Conservation (phyloP, 2,329 filamentous ascomycete genomes). For the Ploettnerulaceae sp. region DNA sequence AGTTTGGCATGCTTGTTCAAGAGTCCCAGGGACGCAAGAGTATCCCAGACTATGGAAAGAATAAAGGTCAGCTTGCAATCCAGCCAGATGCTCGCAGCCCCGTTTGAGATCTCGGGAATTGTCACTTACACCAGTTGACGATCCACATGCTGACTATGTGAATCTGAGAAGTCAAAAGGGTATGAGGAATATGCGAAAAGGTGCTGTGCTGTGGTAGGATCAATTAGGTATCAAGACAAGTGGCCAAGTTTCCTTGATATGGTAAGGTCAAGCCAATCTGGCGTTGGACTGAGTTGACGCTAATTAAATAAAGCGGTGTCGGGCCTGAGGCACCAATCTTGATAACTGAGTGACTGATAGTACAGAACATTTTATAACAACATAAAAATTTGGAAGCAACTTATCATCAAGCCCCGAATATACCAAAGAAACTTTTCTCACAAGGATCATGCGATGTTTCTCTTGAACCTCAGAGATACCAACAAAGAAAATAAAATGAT, state of each 20-base stretch:
- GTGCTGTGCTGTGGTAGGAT: not conserved
- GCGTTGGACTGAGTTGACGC: conserved; percentile 10
- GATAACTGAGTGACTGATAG: not conserved
- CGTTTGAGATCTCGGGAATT: not conserved
- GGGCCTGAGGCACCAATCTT: conserved; percentile 2
- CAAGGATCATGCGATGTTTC: too few relatives aligned
- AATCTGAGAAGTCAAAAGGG: conserved; percentile 1
- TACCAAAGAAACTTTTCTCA: too few relatives aligned
- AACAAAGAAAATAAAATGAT: not conserved
- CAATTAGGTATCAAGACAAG: not conserved
- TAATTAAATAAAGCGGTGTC: not conserved
- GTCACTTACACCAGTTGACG: conserved; percentile 82
- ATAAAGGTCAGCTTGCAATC: conserved; percentile 31
- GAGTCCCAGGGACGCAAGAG: conserved; percentile 80
- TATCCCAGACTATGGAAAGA: conserved; percentile 67
- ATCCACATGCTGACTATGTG: conserved; percentile 66
- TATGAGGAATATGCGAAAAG: not conserved
- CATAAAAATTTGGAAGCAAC: too few relatives aligned
- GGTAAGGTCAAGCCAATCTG: conserved; percentile 11
- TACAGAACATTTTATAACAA: too few relatives aligned
- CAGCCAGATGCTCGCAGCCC: not conserved
- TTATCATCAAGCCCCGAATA: too few relatives aligned
- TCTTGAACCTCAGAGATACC: too few relatives aligned
- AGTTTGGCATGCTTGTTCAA: conserved; percentile 96
- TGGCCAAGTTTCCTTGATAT: conserved; percentile 1